Evolutionary conservation across 352 stramenopile species (phyloP), one percentile per base, ranked within the genome.

Genomic region (Globisporangium cylindrosporum): DNA sequence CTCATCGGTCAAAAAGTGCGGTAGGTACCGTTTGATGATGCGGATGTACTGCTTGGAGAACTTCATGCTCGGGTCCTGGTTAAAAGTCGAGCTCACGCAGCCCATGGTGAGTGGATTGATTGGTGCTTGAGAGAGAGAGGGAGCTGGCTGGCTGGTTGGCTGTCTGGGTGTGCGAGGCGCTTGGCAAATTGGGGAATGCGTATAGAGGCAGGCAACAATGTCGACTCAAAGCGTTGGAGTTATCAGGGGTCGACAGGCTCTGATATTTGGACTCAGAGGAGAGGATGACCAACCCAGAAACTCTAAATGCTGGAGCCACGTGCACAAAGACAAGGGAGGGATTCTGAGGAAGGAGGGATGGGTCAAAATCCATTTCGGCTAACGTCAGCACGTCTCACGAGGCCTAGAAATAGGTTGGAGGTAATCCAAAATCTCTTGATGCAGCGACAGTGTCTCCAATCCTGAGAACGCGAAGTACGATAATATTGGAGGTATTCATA

Each of bases 31-130:
- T 55, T 89, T 75, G 68, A 89, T 78, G 66, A 91, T 86, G 49
- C 79, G 77, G 34, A 78, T 86, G 63, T 88, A 91, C 49, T 89
- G 79, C 64, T 84, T 88, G 27, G 80, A 86, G 59, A 86, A 91
- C 62, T 82, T 86, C 18, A 70, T 61, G 25, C 54, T 55, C 54
- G 61, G 24, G 20, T 63, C 57, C 15, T 67, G 43, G 55, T 59
- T 18, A 14, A 72, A 41, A 29, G 38, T 25, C 54, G 70, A 74
- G 62, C 68, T 80, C 34, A 71, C 55, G 53, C 71, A 84, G 36
- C 81, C 79, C 77, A 87, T 86, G 46, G 7, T 59, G 22, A 25
- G 6, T 25, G 25, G n/a, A 12, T 60, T 15, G 6, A 10, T 25
- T 64, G 12, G 3, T 18, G 10, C 8, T 12, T 60, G 18, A 24